Evolutionary conservation across 805 yeast genomes (phyloP).

Genomic region (Candida ortonii): DNA sequence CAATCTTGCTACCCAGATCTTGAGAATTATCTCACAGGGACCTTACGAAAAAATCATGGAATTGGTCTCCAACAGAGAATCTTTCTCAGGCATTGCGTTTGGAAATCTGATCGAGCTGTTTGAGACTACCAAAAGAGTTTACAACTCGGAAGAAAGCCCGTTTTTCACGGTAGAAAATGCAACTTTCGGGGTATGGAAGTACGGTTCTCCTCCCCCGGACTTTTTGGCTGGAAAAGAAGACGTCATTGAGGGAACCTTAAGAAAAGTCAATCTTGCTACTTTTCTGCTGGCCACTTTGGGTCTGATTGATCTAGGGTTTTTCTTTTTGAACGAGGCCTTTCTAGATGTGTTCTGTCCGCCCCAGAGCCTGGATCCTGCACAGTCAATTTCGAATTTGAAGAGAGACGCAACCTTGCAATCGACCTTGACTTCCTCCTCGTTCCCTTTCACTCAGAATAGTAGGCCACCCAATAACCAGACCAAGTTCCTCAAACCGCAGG

Average conservation of each 20-base stretch:
- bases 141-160: constrained; percentile 64
- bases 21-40: constrained; percentile 67
- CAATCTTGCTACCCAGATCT: constrained; percentile 75
- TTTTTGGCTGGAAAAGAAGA: constrained; percentile 61
- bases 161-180: constrained; percentile 67
- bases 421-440: constrained; percentile 11
- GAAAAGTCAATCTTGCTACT: constrained; percentile 85
- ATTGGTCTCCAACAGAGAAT: constrained; percentile 62
- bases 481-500: constrained; percentile 71
- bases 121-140: constrained; percentile 71
- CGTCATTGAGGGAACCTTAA: constrained; percentile 59
- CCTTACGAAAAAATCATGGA: constrained; percentile 75
- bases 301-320: constrained; percentile 81
- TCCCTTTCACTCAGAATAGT: constrained; percentile 10
- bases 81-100: constrained; percentile 62
- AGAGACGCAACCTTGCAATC: constrained; percentile 21
- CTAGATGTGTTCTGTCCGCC: constrained; percentile 84
- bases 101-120: constrained; percentile 70
- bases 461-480: constrained; percentile 26
- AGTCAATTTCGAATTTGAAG: constrained; percentile 30
- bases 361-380: constrained; percentile 49
- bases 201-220: constrained; percentile 55
- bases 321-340: constrained; percentile 78
- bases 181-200: constrained; percentile 69
- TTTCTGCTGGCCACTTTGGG: constrained; percentile 87